Conservation (phyloP, 2,329 filamentous ascomycete genomes). For the Venturia oleaginea region DNA sequence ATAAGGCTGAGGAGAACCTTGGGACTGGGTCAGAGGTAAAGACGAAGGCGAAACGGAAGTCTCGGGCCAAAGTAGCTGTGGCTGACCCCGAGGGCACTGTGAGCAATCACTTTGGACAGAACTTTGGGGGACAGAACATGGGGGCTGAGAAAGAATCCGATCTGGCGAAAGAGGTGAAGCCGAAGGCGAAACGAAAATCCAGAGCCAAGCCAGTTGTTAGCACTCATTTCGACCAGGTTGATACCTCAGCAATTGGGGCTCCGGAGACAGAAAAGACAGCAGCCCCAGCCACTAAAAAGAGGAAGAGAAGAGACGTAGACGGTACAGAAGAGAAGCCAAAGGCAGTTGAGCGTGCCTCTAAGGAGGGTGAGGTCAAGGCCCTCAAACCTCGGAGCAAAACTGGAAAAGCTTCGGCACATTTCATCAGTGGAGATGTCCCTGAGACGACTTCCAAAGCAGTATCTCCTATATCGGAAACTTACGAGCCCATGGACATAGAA, state of each 20-base stretch:
- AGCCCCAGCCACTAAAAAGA: not conserved
- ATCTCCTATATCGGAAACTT: not conserved
- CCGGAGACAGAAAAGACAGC: not conserved
- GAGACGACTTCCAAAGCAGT: not conserved
- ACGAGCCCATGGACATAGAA: slow-evolving; percentile 17
- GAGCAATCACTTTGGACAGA: not conserved
- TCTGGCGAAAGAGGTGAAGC: not conserved
- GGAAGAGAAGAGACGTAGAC: not conserved
- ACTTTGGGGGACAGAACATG: not conserved
- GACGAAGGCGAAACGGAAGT: not conserved
- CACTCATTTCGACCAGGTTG: not conserved
- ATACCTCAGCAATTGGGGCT: not conserved
- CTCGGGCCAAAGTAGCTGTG: not conserved
- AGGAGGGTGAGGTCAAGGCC: not conserved
- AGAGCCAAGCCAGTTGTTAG: not conserved
- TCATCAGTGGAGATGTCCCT: not conserved
- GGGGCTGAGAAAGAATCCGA: not conserved
- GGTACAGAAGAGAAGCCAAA: not conserved
- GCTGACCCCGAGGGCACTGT: not conserved
- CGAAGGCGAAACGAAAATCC: not conserved
- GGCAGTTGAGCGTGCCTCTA: not conserved
- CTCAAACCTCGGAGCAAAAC: not conserved
- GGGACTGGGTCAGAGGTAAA: not conserved
- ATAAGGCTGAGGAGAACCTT: not conserved
- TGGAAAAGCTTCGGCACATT: not conserved